Evolutionary conservation across 2,329 filamentous ascomycete genomes (phyloP).

Genomic region (Hypocreales sp.): DNA sequence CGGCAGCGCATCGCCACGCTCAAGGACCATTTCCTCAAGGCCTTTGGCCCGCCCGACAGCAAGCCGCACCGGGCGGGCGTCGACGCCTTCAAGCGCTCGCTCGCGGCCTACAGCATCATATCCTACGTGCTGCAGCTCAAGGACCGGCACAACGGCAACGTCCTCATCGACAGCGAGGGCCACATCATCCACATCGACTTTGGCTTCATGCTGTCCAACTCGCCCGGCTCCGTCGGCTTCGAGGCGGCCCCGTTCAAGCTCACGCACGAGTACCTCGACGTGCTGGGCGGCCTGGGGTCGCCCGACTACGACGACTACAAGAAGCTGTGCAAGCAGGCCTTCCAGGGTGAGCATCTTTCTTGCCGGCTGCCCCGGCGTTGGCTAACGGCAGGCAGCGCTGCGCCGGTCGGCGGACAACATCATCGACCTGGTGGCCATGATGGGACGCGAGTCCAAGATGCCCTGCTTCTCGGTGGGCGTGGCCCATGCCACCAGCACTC

Average conservation of each 20-base stretch:
- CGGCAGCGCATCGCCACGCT: constrained; percentile 64
- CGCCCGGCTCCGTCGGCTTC: constrained; percentile 69
- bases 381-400: constrained; percentile 34
- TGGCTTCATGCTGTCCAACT: constrained; percentile 81
- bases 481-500: constrained; percentile 49
- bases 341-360: constrained; percentile 44
- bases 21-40: constrained; percentile 67
- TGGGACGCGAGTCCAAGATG: constrained; percentile 74
- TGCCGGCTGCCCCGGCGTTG: neutral
- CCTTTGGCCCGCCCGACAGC: constrained; percentile 56
- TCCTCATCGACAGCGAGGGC: constrained; percentile 71
- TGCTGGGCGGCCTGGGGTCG: constrained; percentile 58
- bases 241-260: constrained; percentile 80
- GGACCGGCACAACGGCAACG: constrained; percentile 75
- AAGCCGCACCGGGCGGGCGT: constrained; percentile 56
- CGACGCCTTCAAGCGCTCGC: constrained; percentile 65
- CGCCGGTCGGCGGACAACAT: constrained; percentile 66
- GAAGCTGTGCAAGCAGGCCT: constrained; percentile 65
- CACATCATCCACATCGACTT: constrained; percentile 86
- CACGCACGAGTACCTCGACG: constrained; percentile 73
- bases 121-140: constrained; percentile 75
- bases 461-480: constrained; percentile 66
- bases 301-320: constrained; percentile 63
- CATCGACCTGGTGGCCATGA: constrained; percentile 69
- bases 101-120: constrained; percentile 75